Evolutionary conservation across 2,329 filamentous ascomycete genomes (phyloP), one percentile per base, ranked within the genome.

Genomic region (Fusarium metavorans): DNA sequence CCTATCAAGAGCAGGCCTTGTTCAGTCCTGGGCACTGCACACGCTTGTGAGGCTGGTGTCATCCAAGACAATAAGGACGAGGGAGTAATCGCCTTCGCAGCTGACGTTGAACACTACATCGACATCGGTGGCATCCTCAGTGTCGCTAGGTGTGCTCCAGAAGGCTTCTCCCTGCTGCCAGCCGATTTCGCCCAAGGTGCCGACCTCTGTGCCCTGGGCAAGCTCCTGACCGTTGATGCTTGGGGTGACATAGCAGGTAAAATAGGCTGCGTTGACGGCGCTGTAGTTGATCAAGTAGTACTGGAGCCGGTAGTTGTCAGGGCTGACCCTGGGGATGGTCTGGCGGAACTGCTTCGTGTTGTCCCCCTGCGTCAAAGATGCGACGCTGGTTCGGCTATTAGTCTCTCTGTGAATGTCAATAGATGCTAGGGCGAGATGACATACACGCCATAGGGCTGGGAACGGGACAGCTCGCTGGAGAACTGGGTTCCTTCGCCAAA

Each of bases 41-140:
- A 52, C 65, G 61, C 54, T 27, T 4, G 41, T 54, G 43, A 68
- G 41, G 6, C 52, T 34, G 27, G 65, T 16, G 30, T 68, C 62
- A 27, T 68, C 66, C 6, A 30, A n/a, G 30, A 14, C 35, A 30
- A 68, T 20, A 18, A 60, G 43, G 11, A 68, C 18, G 14, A n/a
- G 20, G 18, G 23, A 5, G 6, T 14, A 68, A 14, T 2, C 6
- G 16, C 66, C 66, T 1, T 16, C 5, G 18, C 66, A 68, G 23
- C 18, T 25, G 16, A 66, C 13, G 27, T n/a, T 30, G 10, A 68
- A 14, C 6, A 14, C 30, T 9, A 43, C 43, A 27, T 41, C 30
- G 37, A n/a, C 20, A n/a, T 41, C 18, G 9, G 9, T 39, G 6
- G 6, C 14, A 13, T 35, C 23, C 16, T 48, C 35, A 11, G 10